Base-by-base conservation (phyloP, 225 moss, liverwort and hornwort genomes). In the Polytrichum commune region DNA sequence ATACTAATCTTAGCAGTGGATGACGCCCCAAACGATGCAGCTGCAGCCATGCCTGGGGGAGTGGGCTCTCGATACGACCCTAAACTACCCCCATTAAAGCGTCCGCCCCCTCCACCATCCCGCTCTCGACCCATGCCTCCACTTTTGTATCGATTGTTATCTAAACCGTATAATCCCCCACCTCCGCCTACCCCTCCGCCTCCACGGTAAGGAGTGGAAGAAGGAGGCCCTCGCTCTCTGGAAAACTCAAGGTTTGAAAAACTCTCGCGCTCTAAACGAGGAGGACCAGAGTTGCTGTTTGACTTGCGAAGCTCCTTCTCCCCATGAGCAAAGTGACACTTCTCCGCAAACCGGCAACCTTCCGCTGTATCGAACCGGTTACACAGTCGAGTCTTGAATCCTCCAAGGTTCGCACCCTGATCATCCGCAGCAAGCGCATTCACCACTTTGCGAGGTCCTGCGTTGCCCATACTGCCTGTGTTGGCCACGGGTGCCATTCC, bases 1-100 rank as follows among this genome's bases (percentile, higher is more conserved):
- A 98, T 98, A 72, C 98, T 98, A 7, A 98, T 98, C 79, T 98
- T 98, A 0, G 98, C 93, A 20, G 98, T 95, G 16, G 98, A 95
- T 0, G 91, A 98, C 7, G 98, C 98, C 4, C 98, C 98, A 26
- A 98, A 98, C 7, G 98, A 95, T 29, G 91, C 91, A 0, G 98
- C 98, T 6, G 98, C 98, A 28, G 98, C 98, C 75, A 98, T 85
- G 53, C 98, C 98, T 2, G 98, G 98, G 29, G 98, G 98, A n/a
- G 98, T 95, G 0, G 98, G 98, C 67, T 95, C 98, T 55, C 98
- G 68, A 67, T 91, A 89, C 0, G 90, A 85, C 10, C 84, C 74
- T 30, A 90, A 77, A 19, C 83, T 78, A 38, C 80, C 73, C n/a
- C 80, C 90, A 55, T 86, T 88, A 18, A 87, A 75, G 25, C 81